These are phyloP conservation scores for Populus tomentosa DNA, from an alignment of 441 rosid species.

Conservation along the genomic window DNA sequence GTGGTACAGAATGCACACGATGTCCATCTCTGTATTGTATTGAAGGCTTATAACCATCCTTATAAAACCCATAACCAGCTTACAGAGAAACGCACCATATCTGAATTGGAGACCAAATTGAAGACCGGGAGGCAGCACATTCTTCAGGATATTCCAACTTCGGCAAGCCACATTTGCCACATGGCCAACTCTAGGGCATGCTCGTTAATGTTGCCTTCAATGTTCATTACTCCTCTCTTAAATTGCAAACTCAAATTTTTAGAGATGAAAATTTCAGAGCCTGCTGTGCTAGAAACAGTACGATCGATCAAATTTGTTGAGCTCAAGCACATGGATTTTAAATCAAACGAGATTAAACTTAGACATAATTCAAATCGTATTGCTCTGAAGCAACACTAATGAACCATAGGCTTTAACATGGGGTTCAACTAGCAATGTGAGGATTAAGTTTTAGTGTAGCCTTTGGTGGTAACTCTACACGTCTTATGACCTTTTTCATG, in stretches of 20 bases:
- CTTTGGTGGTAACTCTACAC: neutral
- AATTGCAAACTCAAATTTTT: neutral
- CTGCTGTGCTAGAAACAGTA: neutral
- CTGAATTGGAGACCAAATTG: neutral
- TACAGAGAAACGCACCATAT: slow-evolving; percentile 14
- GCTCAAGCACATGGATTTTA: neutral
- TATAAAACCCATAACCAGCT: slow-evolving; percentile 5
- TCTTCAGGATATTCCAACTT: neutral
- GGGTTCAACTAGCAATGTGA: neutral
- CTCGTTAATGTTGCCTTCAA: neutral
- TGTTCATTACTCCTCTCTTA: neutral
- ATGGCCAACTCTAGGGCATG: neutral
- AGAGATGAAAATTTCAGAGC: neutral
- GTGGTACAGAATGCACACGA: neutral
- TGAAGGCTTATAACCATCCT: neutral
- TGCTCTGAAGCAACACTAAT: neutral
- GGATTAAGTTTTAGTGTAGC: neutral
- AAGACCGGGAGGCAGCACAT: neutral
- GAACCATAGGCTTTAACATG: neutral
- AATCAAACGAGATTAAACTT: neutral
- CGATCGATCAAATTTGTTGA: neutral
- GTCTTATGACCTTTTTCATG: neutral
- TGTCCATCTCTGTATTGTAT: neutral
- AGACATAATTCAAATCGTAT: neutral
- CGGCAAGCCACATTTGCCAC: neutral